phyloP scores from a whole-genome alignment of 2,329 filamentous ascomycete species.

The Aureobasidium uvarum region DNA sequence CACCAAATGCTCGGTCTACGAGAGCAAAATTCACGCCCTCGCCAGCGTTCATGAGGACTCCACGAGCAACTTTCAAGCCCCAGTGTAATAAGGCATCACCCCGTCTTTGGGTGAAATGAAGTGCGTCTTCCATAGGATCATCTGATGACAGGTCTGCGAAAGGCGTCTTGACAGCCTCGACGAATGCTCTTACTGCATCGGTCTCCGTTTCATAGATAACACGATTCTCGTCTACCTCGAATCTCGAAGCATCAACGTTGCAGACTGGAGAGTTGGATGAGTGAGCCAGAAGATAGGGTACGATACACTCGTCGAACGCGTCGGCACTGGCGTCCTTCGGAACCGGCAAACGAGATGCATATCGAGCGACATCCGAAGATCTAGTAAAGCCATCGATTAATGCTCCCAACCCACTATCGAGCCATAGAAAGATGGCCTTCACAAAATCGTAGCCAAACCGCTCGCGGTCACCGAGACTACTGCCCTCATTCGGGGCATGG shows the following conservation, averaged over 20 bases:
- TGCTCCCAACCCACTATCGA: conserved; percentile 57
- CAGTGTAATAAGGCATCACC: conserved; percentile 53
- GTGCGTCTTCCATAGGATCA: conserved; percentile 32
- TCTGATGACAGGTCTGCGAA: conserved; percentile 51
- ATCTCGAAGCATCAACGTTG: conserved; percentile 58
- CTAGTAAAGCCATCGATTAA: conserved; percentile 58
- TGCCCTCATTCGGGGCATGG: conserved; percentile 44
- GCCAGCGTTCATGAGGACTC: conserved; percentile 57
- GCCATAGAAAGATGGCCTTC: conserved; percentile 62
- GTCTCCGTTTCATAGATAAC: conserved; percentile 54
- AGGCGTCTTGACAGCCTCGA: conserved; percentile 52
- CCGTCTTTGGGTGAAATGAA: conserved; percentile 42
- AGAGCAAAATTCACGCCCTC: conserved; percentile 57
- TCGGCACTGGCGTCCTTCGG: conserved; percentile 50
- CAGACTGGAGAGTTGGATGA: conserved; percentile 53
- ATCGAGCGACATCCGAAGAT: conserved; percentile 37
- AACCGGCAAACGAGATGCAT: conserved; percentile 49
- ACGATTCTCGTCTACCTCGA: conserved; percentile 56
- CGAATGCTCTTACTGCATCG: conserved; percentile 58
- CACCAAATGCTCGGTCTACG: conserved; percentile 62
- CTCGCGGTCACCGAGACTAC: conserved; percentile 42
- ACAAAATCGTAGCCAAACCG: conserved; percentile 65
- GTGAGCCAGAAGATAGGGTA: conserved; percentile 58
- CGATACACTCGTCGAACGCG: conserved; percentile 56
- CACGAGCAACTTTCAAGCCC: conserved; percentile 59